Conservation (phyloP, 768 basidiomycete species). For the Strobilomyces confusus region DNA sequence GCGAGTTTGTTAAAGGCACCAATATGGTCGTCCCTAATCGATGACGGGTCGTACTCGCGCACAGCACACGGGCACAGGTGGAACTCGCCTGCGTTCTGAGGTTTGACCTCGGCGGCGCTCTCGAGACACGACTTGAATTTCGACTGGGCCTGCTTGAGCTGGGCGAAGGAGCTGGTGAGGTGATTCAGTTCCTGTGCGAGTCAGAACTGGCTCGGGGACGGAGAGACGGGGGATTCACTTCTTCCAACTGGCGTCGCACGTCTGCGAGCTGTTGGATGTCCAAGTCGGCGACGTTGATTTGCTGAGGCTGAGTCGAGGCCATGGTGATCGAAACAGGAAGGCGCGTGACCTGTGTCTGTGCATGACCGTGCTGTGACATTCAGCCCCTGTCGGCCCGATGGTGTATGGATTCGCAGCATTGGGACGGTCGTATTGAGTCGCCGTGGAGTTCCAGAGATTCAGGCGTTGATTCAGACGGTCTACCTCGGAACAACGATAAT, state of each 20-base stretch:
- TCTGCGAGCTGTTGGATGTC: conserved; percentile 84
- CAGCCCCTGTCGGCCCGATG: background rate
- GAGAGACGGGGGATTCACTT: conserved; percentile 43
- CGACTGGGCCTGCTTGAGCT: conserved; percentile 88
- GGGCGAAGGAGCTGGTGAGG: conserved; percentile 85
- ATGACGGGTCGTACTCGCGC: background rate
- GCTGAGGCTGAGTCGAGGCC: conserved; percentile 51
- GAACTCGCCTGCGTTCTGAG: conserved; percentile 55
- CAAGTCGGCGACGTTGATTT: conserved; percentile 78
- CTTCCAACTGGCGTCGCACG: conserved; percentile 88
- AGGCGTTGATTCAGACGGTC: too few relatives aligned
- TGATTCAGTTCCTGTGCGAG: conserved; percentile 79
- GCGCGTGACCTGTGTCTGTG: conserved; percentile 4
- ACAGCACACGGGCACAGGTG: background rate
- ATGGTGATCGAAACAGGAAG: conserved; percentile 17
- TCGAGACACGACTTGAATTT: conserved; percentile 89
- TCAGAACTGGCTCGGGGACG: background rate
- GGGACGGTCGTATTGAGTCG: too few relatives aligned
- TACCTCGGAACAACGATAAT: too few relatives aligned
- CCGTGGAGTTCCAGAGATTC: too few relatives aligned
- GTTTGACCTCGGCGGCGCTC: conserved; percentile 71
- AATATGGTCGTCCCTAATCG: conserved; percentile 77
- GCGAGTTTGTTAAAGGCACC: conserved; percentile 89
- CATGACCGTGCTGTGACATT: conserved; percentile 14
- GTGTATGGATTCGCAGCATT: too few relatives aligned